phyloP scores from a whole-genome alignment of 2,329 filamentous ascomycete genomes.

The Trichothecium sympodiale region DNA sequence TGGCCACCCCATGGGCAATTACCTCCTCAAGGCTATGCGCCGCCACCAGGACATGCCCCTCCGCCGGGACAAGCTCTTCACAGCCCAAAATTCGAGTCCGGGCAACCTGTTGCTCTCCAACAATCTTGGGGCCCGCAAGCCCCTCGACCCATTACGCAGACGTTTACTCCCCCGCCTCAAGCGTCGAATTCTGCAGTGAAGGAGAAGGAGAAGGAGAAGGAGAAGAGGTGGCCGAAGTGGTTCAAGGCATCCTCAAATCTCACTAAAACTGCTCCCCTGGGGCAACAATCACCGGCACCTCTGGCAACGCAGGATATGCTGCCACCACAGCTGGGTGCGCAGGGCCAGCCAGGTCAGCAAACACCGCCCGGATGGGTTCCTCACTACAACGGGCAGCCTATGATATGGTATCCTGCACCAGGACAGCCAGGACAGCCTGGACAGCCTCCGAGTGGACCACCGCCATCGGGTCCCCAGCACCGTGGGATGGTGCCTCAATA shows the following conservation, averaged over 20 bases:
- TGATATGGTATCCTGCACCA: background rate
- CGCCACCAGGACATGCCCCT: background rate
- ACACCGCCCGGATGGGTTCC: slow-evolving; percentile 1
- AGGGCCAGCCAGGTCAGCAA: background rate
- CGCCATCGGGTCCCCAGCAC: too few relatives aligned
- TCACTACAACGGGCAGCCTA: slow-evolving; percentile 1
- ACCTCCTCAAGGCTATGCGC: too few relatives aligned
- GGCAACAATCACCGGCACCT: too few relatives aligned
- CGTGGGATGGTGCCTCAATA: background rate
- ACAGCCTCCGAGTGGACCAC: too few relatives aligned
- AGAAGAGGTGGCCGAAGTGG: slow-evolving; percentile 18
- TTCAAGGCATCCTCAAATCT: slow-evolving; percentile 12
- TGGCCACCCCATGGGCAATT: slow-evolving; percentile 2
- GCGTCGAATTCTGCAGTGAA: background rate
- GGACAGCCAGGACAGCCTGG: background rate
- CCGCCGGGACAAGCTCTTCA: background rate
- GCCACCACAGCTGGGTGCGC: background rate
- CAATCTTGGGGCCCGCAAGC: background rate
- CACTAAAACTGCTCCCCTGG: too few relatives aligned
- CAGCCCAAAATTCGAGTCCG: background rate
- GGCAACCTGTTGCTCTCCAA: background rate
- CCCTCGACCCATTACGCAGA: background rate
- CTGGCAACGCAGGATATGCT: background rate
- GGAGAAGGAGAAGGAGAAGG: slow-evolving; percentile 9
- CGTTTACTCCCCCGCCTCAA: background rate